Evolutionary conservation across 75 land plant genomes (phyloP).

Genomic region (Cupressus sempervirens): DNA sequence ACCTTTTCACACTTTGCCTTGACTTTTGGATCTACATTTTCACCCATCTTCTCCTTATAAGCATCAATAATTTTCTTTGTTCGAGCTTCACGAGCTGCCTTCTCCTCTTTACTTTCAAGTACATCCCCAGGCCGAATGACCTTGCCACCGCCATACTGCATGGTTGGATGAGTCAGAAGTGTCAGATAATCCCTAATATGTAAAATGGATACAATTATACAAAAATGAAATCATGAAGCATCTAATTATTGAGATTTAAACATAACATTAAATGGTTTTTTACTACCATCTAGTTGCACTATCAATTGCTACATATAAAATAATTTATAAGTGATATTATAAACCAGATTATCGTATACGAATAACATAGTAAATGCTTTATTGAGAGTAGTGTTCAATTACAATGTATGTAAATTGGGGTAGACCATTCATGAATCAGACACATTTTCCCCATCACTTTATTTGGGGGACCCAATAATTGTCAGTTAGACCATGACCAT

Average conservation of each 20-base stretch:
- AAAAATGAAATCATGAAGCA: neutral
- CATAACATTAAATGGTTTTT: neutral
- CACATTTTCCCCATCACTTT: too few relatives aligned
- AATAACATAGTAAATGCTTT: too few relatives aligned
- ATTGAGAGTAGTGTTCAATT: too few relatives aligned
- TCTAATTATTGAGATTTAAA: neutral
- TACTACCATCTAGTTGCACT: too few relatives aligned
- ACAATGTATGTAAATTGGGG: too few relatives aligned
- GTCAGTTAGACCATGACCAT: too few relatives aligned
- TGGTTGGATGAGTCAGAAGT: neutral
- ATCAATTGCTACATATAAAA: too few relatives aligned
- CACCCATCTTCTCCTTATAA: constrained; percentile 54
- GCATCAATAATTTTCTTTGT: constrained; percentile 55
- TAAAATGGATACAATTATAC: neutral
- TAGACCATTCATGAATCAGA: too few relatives aligned
- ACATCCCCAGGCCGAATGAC: constrained; percentile 72
- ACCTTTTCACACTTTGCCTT: constrained; percentile 70
- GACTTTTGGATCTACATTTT: constrained; percentile 57
- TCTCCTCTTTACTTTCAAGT: constrained; percentile 77
- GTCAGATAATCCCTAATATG: neutral
- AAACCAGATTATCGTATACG: too few relatives aligned
- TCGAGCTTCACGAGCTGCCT: constrained; percentile 53
- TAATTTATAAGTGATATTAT: too few relatives aligned
- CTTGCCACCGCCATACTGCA: constrained; percentile 91
- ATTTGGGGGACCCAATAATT: too few relatives aligned